Conservation (phyloP, 2,329 filamentous ascomycete species). For the Geosmithia flava region DNA sequence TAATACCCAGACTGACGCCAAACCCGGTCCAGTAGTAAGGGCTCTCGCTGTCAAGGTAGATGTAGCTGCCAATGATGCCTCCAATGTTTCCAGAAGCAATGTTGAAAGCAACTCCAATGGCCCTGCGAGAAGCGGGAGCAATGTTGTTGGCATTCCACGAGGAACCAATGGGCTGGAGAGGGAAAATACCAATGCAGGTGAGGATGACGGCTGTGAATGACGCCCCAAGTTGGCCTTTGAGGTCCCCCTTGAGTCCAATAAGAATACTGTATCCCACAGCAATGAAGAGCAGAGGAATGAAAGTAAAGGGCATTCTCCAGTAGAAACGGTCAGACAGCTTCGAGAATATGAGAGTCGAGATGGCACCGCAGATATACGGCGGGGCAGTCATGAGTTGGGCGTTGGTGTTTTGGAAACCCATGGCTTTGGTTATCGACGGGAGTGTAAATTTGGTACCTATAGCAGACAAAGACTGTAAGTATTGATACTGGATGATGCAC, state of each 20-base stretch:
- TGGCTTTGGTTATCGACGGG: constrained; percentile 48
- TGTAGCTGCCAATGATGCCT: constrained; percentile 18
- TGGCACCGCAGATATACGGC: constrained; percentile 50
- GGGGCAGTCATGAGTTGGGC: constrained; percentile 55
- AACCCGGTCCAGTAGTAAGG: constrained; percentile 17
- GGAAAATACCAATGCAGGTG: constrained; percentile 62
- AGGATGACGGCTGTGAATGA: constrained; percentile 54
- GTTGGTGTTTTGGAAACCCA: constrained; percentile 43
- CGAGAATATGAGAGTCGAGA: constrained; percentile 38
- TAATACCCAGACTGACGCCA: constrained; percentile 14
- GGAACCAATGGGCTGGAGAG: constrained; percentile 65
- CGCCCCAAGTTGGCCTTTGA: constrained; percentile 53
- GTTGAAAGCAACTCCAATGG: constrained; percentile 51
- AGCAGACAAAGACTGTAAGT: constrained; percentile 1
- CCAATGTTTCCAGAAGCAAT: constrained; percentile 49
- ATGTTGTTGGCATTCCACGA: constrained; percentile 68
- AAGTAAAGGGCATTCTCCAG: constrained; percentile 41
- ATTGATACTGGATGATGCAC: neutral
- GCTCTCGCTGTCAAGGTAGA: constrained; percentile 3
- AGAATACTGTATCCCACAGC: constrained; percentile 48
- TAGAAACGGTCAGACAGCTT: constrained; percentile 41
- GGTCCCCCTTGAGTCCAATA: constrained; percentile 43
- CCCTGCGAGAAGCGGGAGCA: constrained; percentile 52
- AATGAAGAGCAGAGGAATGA: constrained; percentile 38
- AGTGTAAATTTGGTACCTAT: constrained; percentile 42